Base-by-base conservation (phyloP, 148 eudicot species). In the Camellia sinensis region DNA sequence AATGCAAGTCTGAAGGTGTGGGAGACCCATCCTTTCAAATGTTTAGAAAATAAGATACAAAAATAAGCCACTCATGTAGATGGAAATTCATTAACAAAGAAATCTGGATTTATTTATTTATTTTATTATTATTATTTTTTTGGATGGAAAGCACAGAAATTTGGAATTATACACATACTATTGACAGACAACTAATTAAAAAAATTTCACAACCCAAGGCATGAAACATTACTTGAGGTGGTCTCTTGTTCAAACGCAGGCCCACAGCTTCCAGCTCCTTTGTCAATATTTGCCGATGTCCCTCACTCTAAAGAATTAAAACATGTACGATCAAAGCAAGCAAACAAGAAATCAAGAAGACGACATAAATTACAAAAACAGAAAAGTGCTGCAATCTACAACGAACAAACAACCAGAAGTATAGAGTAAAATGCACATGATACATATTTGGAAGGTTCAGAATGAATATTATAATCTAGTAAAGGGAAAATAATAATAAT, bases 231-330 rank as follows among this genome's bases (percentile, higher is more conserved):
- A 94, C 99, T 70, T 94, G 97, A 85, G 99, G 99, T 43, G 99
- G 99, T 79, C 78, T 90, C 86, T 97, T 97, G 90, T 97, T 97
- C 80, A 97, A 80, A 73, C 99, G 95, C 88, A 97, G 84, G 80
- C 99, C 99, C 76, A 97, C 99, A 82, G 99, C 95, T 91, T 97
- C 99, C 87, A 97, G 89, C 81, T 97, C 99, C 83, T 87, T 92
- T 0, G 99, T 97, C 85, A 97, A 90, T 87, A 97, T 97, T 81
- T 97, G 99, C 61, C 99, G 87, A 87, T 97, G 99, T 43, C 99
- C 99, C 88, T 97, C 99, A 84, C 99, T 97, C 99, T 97, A 87
- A 44, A 88, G 70, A 83, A 84, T 78, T 78, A 63, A 59, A 73
- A 53, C 79, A 79, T 70, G 67, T 65, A 44, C 14, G 40, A 53